Percentiles rank a stretch among this genome's conserved stretches.
phyloP scores from a whole-genome alignment of 306 rosid species.

The Sphenostylis stenocarpa region DNA sequence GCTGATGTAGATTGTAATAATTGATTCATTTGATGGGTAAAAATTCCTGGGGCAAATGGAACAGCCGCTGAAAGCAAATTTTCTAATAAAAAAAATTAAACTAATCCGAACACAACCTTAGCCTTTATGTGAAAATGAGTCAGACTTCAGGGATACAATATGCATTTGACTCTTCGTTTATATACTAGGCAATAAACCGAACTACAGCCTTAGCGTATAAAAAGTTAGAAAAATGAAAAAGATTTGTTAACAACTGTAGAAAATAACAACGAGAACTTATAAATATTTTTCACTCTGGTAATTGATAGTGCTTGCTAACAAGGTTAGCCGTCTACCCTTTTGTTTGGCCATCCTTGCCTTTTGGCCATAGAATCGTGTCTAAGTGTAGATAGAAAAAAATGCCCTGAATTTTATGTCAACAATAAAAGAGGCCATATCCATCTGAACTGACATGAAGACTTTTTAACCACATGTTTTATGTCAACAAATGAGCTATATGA shows the following conservation, averaged over 20 bases:
- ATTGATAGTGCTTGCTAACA: not conserved
- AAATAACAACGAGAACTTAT: not conserved
- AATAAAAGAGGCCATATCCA: slow-evolving; percentile 21
- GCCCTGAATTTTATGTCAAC: slow-evolving; percentile 42
- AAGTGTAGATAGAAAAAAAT: slow-evolving; percentile 34
- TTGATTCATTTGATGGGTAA: not conserved
- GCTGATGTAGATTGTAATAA: not conserved
- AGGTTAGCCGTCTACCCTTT: not conserved
- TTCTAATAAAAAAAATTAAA: not conserved
- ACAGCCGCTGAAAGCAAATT: not conserved
- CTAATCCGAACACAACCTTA: not conserved
- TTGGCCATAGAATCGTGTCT: slow-evolving; percentile 48
- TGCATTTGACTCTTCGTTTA: not conserved
- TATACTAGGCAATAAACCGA: not conserved
- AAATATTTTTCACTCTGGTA: slow-evolving; percentile 11
- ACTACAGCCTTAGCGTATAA: not conserved
- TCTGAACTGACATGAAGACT: slow-evolving; percentile 1
- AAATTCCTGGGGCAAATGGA: not conserved
- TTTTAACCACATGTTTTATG: slow-evolving; percentile 20
- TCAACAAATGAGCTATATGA: slow-evolving; percentile 21
- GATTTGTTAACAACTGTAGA: not conserved
- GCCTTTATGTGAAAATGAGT: not conserved
- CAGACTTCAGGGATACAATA: not conserved
- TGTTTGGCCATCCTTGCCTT: slow-evolving; percentile 50
- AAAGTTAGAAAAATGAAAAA: not conserved